Evolutionary conservation across 2,329 filamentous ascomycete genomes (phyloP).

Genomic region (Xylaria digitata): DNA sequence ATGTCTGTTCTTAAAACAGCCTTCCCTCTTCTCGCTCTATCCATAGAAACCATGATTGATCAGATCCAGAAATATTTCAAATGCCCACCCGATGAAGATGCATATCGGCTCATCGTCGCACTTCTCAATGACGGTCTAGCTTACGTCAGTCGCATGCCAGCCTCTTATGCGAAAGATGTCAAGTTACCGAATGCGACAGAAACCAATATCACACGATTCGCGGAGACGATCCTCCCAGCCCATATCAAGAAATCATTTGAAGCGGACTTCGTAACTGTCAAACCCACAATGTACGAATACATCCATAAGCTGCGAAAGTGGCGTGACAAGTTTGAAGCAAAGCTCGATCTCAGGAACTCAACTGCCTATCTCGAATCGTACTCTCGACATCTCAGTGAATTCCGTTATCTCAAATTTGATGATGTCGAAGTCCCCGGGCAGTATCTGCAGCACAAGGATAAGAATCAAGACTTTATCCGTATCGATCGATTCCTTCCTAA

Average conservation of each 20-base stretch:
- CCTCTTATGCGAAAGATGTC: conserved; percentile 87
- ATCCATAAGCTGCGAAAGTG: conserved; percentile 96
- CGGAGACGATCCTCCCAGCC: conserved; percentile 91
- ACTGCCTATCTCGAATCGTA: conserved; percentile 83
- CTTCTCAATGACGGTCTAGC: conserved; percentile 94
- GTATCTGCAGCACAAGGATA: conserved; percentile 96
- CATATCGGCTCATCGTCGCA: conserved; percentile 96
- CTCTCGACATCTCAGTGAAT: conserved; percentile 93
- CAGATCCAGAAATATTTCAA: conserved; percentile 99
- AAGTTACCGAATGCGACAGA: conserved; percentile 92
- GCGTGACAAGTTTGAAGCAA: conserved; percentile 98
- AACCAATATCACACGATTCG: conserved; percentile 95
- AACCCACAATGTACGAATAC: conserved; percentile 98
- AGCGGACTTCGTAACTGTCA: conserved; percentile 93
- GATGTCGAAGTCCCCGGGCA: conserved; percentile 98
- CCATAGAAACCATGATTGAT: conserved; percentile 99
- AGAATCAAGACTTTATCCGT: conserved; percentile 97
- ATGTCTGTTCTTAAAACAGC: conserved; percentile 96
- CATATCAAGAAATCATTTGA: conserved; percentile 98
- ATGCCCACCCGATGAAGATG: conserved; percentile 97
- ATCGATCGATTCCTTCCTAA: conserved; percentile 97
- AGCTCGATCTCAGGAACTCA: conserved; percentile 84
- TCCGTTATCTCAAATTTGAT: conserved; percentile 97
- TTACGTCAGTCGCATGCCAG: conserved; percentile 88
- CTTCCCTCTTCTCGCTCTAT: conserved; percentile 92